Evolutionary conservation across 169 alveolate genomes (phyloP).

Genomic region (Pseudocohnilembus persalinus): DNA sequence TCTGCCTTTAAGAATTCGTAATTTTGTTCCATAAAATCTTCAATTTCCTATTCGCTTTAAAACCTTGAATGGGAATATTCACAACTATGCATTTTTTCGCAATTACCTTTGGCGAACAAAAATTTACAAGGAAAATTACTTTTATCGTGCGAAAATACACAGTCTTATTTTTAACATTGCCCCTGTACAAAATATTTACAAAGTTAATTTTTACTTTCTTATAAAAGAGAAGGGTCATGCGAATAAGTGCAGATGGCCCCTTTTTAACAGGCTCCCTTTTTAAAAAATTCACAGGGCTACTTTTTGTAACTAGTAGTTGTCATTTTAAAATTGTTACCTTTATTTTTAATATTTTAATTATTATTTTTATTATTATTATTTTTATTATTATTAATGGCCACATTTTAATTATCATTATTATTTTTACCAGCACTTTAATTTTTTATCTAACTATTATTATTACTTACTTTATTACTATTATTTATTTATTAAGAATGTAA

Average conservation of each 20-base stretch:
- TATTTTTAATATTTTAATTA: no score
- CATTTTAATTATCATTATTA: no score
- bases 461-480: no score
- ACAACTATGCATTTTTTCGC: not conserved
- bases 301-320: not conserved
- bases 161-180: not conserved
- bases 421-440: no score
- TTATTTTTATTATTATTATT: no score
- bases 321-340: not conserved
- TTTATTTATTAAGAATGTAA: no score
- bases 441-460: no score
- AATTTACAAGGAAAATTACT: not conserved
- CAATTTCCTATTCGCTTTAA: not conserved
- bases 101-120: not conserved
- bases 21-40: not conserved
- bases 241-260: not conserved
- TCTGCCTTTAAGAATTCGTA: not conserved
- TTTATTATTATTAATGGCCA: not conserved
- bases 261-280: not conserved
- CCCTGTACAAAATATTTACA: not conserved
- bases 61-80: not conserved
- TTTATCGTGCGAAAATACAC: not conserved
- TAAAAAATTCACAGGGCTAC: not conserved
- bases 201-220: not conserved
- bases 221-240: not conserved